Conservation (phyloP, 2,329 filamentous ascomycete genomes). For the Beauveria brongniartii region DNA sequence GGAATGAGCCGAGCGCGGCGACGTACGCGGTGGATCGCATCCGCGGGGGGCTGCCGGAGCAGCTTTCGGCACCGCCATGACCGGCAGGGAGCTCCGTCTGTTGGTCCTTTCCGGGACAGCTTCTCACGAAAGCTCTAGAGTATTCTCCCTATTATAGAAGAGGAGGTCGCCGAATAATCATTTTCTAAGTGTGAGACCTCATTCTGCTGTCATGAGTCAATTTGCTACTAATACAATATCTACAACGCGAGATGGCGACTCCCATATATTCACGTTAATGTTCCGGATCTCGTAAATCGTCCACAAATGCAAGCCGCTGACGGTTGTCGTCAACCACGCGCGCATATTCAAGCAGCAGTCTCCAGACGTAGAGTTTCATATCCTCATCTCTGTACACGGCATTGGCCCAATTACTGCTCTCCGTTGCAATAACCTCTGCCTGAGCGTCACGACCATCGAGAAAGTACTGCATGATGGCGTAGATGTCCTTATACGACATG, state of each 20-base stretch:
- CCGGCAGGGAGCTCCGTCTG: background rate
- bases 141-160: too few species aligned
- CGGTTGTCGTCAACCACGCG: constrained; percentile 26
- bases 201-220: too few species aligned
- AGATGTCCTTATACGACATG: constrained; percentile 46
- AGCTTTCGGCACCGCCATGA: background rate
- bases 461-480: constrained; percentile 30
- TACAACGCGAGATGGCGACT: background rate
- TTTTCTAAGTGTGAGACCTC: too few species aligned
- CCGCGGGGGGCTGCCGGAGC: too few species aligned
- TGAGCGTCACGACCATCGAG: constrained; percentile 33
- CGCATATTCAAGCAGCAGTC: constrained; percentile 40
- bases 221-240: background rate
- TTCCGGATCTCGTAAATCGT: constrained; percentile 16
- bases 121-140: too few species aligned
- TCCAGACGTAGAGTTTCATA: constrained; percentile 47
- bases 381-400: constrained; percentile 46
- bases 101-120: background rate
- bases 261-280: background rate
- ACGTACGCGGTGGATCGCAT: too few species aligned
- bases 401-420: constrained; percentile 43
- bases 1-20: too few species aligned
- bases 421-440: constrained; percentile 41
- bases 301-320: constrained; percentile 22
- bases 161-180: too few species aligned